A percentile compares a stretch with the other conserved stretches of the same genome.
phyloP scores from a whole-genome alignment of 2,329 filamentous ascomycete species.

The Fusarium sp. region DNA sequence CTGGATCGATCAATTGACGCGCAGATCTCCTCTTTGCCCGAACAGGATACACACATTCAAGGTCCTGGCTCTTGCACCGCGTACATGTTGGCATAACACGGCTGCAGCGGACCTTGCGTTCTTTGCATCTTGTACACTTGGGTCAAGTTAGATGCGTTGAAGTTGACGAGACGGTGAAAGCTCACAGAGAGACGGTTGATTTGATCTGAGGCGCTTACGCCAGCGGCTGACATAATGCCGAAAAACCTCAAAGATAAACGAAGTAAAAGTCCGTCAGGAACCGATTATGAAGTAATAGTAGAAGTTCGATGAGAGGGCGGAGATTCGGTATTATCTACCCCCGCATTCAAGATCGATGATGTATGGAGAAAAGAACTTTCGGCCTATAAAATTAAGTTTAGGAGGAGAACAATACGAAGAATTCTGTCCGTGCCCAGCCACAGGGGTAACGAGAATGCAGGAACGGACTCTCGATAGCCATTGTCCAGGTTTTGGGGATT shows the following conservation, averaged over 20 bases:
- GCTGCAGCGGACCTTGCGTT: slow-evolving; percentile 49
- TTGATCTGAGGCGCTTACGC: slow-evolving; percentile 28
- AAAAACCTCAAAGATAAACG: background rate
- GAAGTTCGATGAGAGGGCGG: slow-evolving; percentile 4
- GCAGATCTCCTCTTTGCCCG: slow-evolving; percentile 45
- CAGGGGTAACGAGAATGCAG: slow-evolving; percentile 4
- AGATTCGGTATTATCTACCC: slow-evolving; percentile 27
- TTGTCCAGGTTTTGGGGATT: slow-evolving; percentile 13
- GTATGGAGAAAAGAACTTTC: background rate
- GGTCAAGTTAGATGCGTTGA: slow-evolving; percentile 5
- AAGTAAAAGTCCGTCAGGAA: slow-evolving; percentile 17
- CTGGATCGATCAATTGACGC: slow-evolving; percentile 28
- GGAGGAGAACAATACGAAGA: slow-evolving; percentile 18
- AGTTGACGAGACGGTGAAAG: background rate
- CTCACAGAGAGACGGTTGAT: slow-evolving; percentile 45
- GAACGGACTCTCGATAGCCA: slow-evolving; percentile 3
- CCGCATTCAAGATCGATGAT: slow-evolving; percentile 9
- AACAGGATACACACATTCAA: slow-evolving; percentile 47
- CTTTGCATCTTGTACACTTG: slow-evolving; percentile 47
- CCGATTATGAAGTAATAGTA: background rate
- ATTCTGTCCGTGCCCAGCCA: slow-evolving; percentile 3
- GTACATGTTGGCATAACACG: slow-evolving; percentile 47
- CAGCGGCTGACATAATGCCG: slow-evolving; percentile 23
- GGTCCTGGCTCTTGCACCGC: slow-evolving; percentile 44
- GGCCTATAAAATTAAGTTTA: slow-evolving; percentile 19